Evolutionary conservation across 1,139 yeast genomes (phyloP), one percentile per base, ranked within the genome.

Genomic region (Fermentozyma sake): DNA sequence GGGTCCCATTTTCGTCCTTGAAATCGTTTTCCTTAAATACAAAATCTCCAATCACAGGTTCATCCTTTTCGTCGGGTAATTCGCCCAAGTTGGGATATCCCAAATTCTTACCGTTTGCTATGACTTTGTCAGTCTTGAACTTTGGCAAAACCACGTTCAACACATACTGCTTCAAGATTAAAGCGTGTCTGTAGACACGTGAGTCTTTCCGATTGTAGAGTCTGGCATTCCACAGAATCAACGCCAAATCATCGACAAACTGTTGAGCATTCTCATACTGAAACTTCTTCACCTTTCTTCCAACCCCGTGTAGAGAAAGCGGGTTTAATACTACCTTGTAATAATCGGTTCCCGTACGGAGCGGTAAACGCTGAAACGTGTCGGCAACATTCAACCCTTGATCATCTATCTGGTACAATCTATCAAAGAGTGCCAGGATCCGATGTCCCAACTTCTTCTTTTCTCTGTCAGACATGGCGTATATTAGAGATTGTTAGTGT

Each of bases 151-250:
- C 64, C 13, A 58, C 60, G 4, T 70, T 69, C 35, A 58, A 63
- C 27, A 87, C 54, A 51, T 61, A 82, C 24, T 68, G 58, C 46
- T 87, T 93, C 40, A 89, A 56, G 16, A 79, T 67, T 11, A 72
- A 64, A 1, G 96, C 96, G 43, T 82, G 84, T 20, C 67, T 64
- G 53, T 81, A 83, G 27, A 82, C 79, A 10, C 64, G 62, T 1
- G 89, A 76, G 10, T 71, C 77, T 38, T 76, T 78, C 33, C 78
- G 78, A 51, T 89, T 89, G 55, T 80, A 89, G 26, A 79, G 72
- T 37, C 86, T 72, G 2, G 96, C 96, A 50, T 89, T 89, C 87
- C 95, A 85, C 1, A 85, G 72, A 26, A 89, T 82, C 52, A 84
- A 91, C 0, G 81, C 86, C 36, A 89, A 52, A 51, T 87, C 96